Base-by-base conservation (phyloP, 2,329 filamentous ascomycete species). In the Sarocladiaceae sp. region DNA sequence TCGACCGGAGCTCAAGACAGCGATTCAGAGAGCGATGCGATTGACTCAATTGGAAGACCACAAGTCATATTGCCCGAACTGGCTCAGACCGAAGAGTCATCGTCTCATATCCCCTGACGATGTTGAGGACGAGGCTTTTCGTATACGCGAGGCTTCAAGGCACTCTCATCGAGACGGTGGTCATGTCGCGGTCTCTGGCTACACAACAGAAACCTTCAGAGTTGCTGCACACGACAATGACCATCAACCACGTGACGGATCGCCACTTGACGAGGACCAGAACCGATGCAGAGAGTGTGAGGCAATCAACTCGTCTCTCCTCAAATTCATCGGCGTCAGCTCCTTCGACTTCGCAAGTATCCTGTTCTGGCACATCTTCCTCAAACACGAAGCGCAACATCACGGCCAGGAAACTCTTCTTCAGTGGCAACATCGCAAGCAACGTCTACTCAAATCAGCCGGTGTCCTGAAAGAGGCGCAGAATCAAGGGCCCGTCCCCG, bases 331-430 rank as follows among this genome's bases (percentile, higher is more conserved):
- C 18, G 37, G 37, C 12, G 37, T 42, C 37, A 42, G 37, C 8
- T 42, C 37, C 7, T 42, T 42, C 18, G 17, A 42, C 18, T 42
- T 42, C 37, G 37, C 37, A 6, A 42, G 37, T 20, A 42, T 42
- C 37, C 37, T 42, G 10, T 42, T 42, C 37, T 42, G 37, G 37
- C 37, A 42, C 37, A 42, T 42, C 37, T 42, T 42, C 18, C 37
- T 42, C 13, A 42, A 42, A 42, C 37, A 42, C 37, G 13, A 42
- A 42, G 37, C 37, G 37, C 11, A 7, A 7, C 37, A 42, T 42
- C 37, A 42, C 15, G 18, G 18, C 37, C 37, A 42, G 37, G 37
- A 42, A 7, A 42, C 37, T 17, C 37, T 42, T 42, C 13, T 42
- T 20, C 17, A 42, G 22, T 42, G 37, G 37, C 37, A 42, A 42